These are phyloP conservation scores for Fusarium tanahbumbuense DNA, from an alignment of 2,329 filamentous ascomycete genomes.

Conservation along the genomic window DNA sequence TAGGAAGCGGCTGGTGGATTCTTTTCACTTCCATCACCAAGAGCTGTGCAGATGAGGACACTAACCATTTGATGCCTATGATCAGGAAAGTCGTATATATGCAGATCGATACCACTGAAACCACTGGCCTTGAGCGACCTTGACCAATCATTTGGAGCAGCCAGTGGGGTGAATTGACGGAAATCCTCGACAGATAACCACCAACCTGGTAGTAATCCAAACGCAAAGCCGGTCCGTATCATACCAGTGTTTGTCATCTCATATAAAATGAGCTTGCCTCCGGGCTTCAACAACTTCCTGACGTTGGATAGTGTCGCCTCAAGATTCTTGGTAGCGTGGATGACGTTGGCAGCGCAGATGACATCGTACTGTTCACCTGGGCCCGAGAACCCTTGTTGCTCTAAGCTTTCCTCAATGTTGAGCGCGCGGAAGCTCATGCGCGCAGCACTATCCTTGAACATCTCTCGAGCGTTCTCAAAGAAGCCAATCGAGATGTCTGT, in stretches of 20 bases:
- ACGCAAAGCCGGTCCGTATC: slow-evolving; percentile 1
- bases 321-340: slow-evolving; percentile 14
- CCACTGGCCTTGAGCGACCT: not conserved
- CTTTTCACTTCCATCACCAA: not conserved
- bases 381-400: slow-evolving; percentile 2
- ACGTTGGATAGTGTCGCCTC: slow-evolving; percentile 1
- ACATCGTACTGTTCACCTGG: slow-evolving; percentile 2
- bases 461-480: slow-evolving; percentile 9
- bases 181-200: slow-evolving; percentile 3
- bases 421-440: slow-evolving; percentile 10
- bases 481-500: slow-evolving; percentile 6
- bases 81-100: slow-evolving; percentile 14
- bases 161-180: slow-evolving; percentile 4
- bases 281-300: slow-evolving; percentile 2
- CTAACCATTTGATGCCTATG: slow-evolving; percentile 5
- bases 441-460: not conserved
- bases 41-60: slow-evolving; percentile 7
- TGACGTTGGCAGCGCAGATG: slow-evolving; percentile 1
- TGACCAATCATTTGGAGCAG: slow-evolving; percentile 6
- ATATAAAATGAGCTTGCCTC: slow-evolving; percentile 7
- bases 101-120: slow-evolving; percentile 5
- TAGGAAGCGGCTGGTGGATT: not conserved
- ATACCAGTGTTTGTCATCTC: slow-evolving; percentile 13
- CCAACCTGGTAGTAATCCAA: slow-evolving; percentile 1
- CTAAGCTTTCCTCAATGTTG: not conserved